Percentiles rank a stretch among this genome's conserved stretches.
These are phyloP conservation scores for Dryas integrifolia DNA, from an alignment of 331 rosid genomes.

Conservation along the genomic window DNA sequence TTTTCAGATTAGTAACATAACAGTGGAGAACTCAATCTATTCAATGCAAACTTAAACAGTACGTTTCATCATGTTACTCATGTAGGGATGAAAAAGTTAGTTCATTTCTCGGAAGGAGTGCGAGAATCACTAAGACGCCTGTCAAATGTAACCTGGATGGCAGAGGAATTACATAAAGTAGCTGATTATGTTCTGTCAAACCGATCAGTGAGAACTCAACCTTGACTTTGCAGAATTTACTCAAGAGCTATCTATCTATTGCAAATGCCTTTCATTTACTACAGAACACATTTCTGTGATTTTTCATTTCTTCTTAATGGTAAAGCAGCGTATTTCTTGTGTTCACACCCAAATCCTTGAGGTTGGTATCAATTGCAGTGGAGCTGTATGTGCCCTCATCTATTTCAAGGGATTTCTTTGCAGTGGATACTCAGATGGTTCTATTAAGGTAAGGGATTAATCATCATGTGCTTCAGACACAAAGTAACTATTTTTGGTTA, in stretches of 20 bases:
- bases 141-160: constrained; percentile 72
- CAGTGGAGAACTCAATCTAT: neutral
- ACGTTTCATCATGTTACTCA: neutral
- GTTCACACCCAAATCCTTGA: constrained; percentile 86
- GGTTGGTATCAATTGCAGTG: constrained; percentile 48
- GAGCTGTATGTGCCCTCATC: constrained; percentile 68
- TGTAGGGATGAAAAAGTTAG: constrained; percentile 68
- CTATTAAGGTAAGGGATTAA: constrained; percentile 55
- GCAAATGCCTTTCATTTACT: neutral
- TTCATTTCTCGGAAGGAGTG: constrained; percentile 75
- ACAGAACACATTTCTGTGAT: neutral
- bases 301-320: constrained; percentile 26
- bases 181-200: constrained; percentile 60
- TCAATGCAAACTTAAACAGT: neutral
- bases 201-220: constrained; percentile 59
- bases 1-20: neutral
- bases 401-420: constrained; percentile 70
- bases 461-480: neutral
- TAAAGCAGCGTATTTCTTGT: constrained; percentile 80
- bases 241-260: neutral
- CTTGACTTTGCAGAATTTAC: constrained; percentile 18
- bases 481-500: neutral
- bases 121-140: constrained; percentile 73
- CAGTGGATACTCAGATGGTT: constrained; percentile 80
- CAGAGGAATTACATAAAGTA: constrained; percentile 75